A percentile compares a stretch with the other conserved stretches of the same genome.
Conservation (phyloP, 1,139 yeast species). For the Starmera stellimalicola region DNA sequence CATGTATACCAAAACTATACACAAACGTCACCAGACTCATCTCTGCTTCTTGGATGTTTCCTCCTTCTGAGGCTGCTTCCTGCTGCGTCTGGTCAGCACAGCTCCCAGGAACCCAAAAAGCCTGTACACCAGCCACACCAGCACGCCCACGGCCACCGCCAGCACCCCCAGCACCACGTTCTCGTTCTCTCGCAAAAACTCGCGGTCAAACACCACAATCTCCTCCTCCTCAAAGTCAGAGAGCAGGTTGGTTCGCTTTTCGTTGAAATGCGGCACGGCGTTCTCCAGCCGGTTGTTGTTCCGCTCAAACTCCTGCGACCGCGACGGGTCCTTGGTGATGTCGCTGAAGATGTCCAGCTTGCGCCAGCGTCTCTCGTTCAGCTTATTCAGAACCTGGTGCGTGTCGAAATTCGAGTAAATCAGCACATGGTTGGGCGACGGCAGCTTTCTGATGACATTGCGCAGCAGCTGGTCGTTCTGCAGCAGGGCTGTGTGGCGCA, state of each 20-base stretch:
- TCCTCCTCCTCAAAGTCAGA: conserved; percentile 7
- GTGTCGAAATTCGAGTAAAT: conserved; percentile 32
- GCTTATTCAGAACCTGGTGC: conserved; percentile 6
- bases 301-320: conserved; percentile 45
- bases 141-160: background rate
- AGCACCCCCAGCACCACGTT: conserved; percentile 5
- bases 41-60: too few species aligned
- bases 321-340: conserved; percentile 22
- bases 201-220: conserved; percentile 13
- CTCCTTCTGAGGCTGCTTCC: too few species aligned
- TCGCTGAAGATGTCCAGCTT: conserved; percentile 22
- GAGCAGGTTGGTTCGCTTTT: conserved; percentile 20
- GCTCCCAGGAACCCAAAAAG: too few species aligned
- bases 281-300: conserved; percentile 34
- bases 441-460: conserved; percentile 48
- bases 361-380: conserved; percentile 13
- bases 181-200: conserved; percentile 17
- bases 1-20: too few species aligned
- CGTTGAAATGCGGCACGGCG: conserved; percentile 25
- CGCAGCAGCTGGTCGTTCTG: conserved; percentile 33
- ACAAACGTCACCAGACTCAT: too few species aligned
- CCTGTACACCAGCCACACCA: too few species aligned
- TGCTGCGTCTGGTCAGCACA: too few species aligned
- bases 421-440: conserved; percentile 54
- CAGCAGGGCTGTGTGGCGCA: conserved; percentile 23